phyloP scores from a whole-genome alignment of 2,329 filamentous ascomycete species.

The Orbilia blumenaviensis region DNA sequence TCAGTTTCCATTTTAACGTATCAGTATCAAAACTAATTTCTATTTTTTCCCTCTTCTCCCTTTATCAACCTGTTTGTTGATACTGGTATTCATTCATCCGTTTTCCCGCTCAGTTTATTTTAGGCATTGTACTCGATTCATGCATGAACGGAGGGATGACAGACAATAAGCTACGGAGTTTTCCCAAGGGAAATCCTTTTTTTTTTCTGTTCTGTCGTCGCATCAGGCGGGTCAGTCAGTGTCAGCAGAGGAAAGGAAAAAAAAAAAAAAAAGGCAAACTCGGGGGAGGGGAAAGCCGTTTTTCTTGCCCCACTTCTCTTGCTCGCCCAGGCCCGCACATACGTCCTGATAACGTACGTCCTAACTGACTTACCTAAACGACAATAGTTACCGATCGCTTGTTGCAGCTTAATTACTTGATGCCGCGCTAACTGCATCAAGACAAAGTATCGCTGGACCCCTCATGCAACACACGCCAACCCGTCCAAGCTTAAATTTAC shows the following conservation, averaged over 20 bases:
- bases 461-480: slow-evolving; percentile 19
- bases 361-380: too few species aligned
- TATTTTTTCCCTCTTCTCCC: too few species aligned
- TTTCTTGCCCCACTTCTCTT: slow-evolving; percentile 31
- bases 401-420: slow-evolving; percentile 2
- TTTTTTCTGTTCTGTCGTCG: slow-evolving; percentile 4
- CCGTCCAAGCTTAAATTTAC: slow-evolving; percentile 37
- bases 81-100: too few species aligned
- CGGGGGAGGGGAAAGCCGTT: slow-evolving; percentile 29
- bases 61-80: too few species aligned
- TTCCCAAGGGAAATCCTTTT: slow-evolving; percentile 14
- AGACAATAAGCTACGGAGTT: background rate
- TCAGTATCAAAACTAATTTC: too few species aligned
- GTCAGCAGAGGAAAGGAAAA: background rate
- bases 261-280: slow-evolving; percentile 12
- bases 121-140: too few species aligned
- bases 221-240: background rate
- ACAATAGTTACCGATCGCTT: background rate
- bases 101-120: too few species aligned
- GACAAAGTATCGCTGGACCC: slow-evolving; percentile 13
- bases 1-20: too few species aligned
- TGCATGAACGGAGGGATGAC: too few species aligned
- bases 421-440: slow-evolving; percentile 16
- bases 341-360: background rate
- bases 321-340: slow-evolving; percentile 4